Evolutionary conservation across 192 early-diverging fungal genomes (phyloP), one percentile per base, ranked within the genome.

Genomic region (Chytriomyces confervae): DNA sequence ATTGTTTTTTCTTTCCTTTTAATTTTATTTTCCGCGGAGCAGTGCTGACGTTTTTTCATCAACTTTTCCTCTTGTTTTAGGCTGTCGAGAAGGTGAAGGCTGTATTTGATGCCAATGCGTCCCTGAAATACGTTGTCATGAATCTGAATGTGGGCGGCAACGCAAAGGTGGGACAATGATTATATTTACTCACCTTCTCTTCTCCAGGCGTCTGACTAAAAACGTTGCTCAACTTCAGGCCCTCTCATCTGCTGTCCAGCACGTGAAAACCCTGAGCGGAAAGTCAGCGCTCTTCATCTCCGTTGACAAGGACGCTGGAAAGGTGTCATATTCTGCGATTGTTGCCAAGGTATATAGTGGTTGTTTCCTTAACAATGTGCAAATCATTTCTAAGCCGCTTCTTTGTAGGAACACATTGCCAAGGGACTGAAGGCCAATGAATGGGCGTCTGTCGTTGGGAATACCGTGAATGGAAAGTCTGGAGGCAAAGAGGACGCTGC

Each of bases 401-500:
- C 79, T 76, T 9, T 43, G 20, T 44, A 81, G 83, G 78, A 84
- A 29, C 72, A 83, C 23, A 86, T 94, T 74, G 85, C 79, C 6
- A 90, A 92, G 76, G 95, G 94, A 2, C 84, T 99, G 66, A 95
- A 93, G 86, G 97, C 96, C 45, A 89, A 85, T 61, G 95, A 94
- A 24, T 99, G 97, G 97, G 94, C 95, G 18, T 86, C 88, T 23
- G 92, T 91, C 44, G 95, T 98, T n/a, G 80, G 89, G 29, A 85
- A 91, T 66, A 87, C 90, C 36, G 86, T 99, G 62, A 95, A 94
- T 43, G 97, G 97, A 71, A 95, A 95, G 84, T 92, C 91, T 72
- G 97, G 97, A 48, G 97, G 97, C 64, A 97, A 96, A 77, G 95
- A 96, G 61, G 95, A 95, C 65, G 79, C 94, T 72, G 97, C 97